Conservation (phyloP, 257 asterid genomes). For the Orobanche coerulescens region DNA sequence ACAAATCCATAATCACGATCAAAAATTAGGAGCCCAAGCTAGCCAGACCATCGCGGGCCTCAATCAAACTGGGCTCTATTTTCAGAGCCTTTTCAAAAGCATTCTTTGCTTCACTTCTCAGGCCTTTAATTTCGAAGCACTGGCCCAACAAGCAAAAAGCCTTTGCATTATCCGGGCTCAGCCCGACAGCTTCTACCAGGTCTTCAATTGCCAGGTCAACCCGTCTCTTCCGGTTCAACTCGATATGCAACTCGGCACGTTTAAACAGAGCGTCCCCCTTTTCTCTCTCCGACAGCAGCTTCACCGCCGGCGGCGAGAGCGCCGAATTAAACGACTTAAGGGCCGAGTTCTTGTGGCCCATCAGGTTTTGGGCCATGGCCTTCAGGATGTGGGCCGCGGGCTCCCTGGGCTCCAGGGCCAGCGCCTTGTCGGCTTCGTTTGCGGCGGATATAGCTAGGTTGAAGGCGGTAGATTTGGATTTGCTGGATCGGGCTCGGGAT, state of each 20-base stretch:
- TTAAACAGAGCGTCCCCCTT: constrained; percentile 67
- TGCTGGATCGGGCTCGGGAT: constrained; percentile 64
- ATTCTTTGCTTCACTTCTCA: constrained; percentile 35
- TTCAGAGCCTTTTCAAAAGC: constrained; percentile 43
- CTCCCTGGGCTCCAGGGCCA: constrained; percentile 63
- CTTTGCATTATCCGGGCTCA: constrained; percentile 39
- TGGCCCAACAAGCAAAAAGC: constrained; percentile 66
- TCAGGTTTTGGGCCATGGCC: constrained; percentile 60
- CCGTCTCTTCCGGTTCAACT: constrained; percentile 52
- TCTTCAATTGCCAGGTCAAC: constrained; percentile 61
- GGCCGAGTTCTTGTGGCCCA: constrained; percentile 67
- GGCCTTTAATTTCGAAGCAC: constrained; percentile 49
- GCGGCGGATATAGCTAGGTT: constrained; percentile 72
- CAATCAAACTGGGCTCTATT: constrained; percentile 34
- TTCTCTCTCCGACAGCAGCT: constrained; percentile 45
- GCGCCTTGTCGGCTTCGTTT: constrained; percentile 65
- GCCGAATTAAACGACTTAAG: constrained; percentile 59
- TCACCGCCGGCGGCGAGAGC: constrained; percentile 62
- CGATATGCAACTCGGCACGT: constrained; percentile 67
- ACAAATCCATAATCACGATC: too few species aligned
- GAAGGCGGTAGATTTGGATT: constrained; percentile 36
- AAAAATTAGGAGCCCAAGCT: constrained; percentile 28
- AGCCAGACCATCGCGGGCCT: constrained; percentile 44
- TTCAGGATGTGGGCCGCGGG: constrained; percentile 78
- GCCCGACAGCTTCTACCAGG: constrained; percentile 51